These are phyloP conservation scores for Mycena citricolor DNA, from an alignment of 1,284 basidiomycete species.

Conservation along the genomic window DNA sequence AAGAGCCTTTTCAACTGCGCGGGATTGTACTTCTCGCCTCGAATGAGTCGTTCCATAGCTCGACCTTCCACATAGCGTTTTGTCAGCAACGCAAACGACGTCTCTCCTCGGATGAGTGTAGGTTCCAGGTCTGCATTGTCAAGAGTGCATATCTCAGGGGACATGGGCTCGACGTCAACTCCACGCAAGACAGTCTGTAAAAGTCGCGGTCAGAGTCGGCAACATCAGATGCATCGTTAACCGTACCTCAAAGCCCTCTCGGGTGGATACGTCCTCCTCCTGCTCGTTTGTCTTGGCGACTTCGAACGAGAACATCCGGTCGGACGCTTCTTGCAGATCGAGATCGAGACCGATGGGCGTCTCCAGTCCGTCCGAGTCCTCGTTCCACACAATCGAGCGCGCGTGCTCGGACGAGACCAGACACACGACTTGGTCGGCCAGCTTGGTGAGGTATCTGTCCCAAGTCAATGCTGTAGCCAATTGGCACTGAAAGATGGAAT, in stretches of 20 bases:
- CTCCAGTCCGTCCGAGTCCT: constrained; percentile 32
- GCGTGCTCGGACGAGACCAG: constrained; percentile 49
- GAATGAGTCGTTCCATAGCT: constrained; percentile 15
- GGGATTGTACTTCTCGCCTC: neutral
- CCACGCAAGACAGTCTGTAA: constrained; percentile 21
- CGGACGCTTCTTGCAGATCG: constrained; percentile 42
- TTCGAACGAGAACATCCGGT: constrained; percentile 53
- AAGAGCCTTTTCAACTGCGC: constrained; percentile 22
- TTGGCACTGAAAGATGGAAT: neutral
- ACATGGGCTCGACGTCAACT: constrained; percentile 17
- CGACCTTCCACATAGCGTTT: constrained; percentile 24
- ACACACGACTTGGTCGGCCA: constrained; percentile 51
- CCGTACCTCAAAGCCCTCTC: constrained; percentile 44
- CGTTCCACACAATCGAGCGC: constrained; percentile 42
- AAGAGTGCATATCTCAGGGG: constrained; percentile 13
- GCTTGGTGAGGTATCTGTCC: constrained; percentile 54
- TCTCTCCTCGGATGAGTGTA: constrained; percentile 36
- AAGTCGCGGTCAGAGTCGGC: too few relatives aligned
- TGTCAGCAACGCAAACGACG: constrained; percentile 35
- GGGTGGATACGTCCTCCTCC: constrained; percentile 47
- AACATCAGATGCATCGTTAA: neutral
- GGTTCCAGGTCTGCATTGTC: constrained; percentile 25
- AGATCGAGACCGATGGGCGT: constrained; percentile 28
- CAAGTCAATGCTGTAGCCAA: constrained; percentile 11
- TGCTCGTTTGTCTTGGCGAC: constrained; percentile 59